Conservation (phyloP, 106 monocot species). For the Dioscorea alata region DNA sequence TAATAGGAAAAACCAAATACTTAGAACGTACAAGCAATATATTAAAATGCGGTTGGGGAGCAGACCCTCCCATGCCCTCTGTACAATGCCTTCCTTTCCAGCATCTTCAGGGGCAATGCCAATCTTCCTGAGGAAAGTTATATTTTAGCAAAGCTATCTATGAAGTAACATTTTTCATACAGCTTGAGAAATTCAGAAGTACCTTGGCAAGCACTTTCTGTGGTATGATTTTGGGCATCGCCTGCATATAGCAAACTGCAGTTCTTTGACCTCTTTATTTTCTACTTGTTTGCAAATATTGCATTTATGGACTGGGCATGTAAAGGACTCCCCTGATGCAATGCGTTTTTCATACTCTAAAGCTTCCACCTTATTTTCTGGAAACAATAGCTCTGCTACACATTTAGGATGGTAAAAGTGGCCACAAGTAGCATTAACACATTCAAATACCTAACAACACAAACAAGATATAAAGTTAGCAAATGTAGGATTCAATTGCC, state of each 20-base stretch:
- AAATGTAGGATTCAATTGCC: no score
- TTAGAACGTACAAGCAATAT: slow-evolving; percentile 35
- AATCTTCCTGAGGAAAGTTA: slow-evolving; percentile 23
- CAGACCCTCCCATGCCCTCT: slow-evolving; percentile 44
- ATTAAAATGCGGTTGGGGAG: slow-evolving; percentile 45
- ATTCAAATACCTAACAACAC: slow-evolving; percentile 55
- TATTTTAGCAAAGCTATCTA: not conserved
- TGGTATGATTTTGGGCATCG: slow-evolving; percentile 92
- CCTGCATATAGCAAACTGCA: slow-evolving; percentile 93
- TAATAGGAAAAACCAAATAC: not conserved
- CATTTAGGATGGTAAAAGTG: slow-evolving; percentile 93
- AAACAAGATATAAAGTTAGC: not conserved
- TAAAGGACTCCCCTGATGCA: slow-evolving; percentile 54
- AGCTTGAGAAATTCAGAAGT: slow-evolving; percentile 7
- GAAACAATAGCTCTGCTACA: slow-evolving; percentile 50
- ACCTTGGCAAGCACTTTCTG: slow-evolving; percentile 95
- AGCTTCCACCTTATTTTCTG: slow-evolving; percentile 39
- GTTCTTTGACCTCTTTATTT: slow-evolving; percentile 48
- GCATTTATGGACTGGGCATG: slow-evolving; percentile 85
- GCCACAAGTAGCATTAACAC: slow-evolving; percentile 88
- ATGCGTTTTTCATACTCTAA: slow-evolving; percentile 51
- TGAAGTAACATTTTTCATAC: not conserved
- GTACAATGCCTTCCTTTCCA: slow-evolving; percentile 24
- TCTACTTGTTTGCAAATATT: slow-evolving; percentile 62
- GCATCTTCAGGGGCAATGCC: slow-evolving; percentile 29